Conservation (phyloP, 371 early-diverging fungal species). For the Rhizopus sp. region DNA sequence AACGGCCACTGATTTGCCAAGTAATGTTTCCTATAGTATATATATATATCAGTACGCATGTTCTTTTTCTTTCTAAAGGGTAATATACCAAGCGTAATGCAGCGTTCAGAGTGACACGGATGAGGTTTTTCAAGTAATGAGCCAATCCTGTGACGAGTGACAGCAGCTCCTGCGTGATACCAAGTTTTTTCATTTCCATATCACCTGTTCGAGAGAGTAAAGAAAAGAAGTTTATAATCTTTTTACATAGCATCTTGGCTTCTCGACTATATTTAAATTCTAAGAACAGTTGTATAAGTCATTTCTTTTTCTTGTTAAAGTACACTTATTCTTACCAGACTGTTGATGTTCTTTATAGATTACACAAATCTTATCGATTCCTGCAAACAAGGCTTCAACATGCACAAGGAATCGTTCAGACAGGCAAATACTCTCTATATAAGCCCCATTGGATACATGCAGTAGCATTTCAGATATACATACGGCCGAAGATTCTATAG, state of each 20-base stretch:
- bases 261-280: conserved; percentile 83
- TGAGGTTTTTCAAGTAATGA: conserved; percentile 88
- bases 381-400: conserved; percentile 89
- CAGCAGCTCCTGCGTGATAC: conserved; percentile 87
- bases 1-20: conserved; percentile 49
- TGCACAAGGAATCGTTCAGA: conserved; percentile 91
- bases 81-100: conserved; percentile 71
- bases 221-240: conserved; percentile 93
- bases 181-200: conserved; percentile 62
- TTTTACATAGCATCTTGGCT: conserved; percentile 68
- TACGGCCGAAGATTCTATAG: conserved; percentile 89
- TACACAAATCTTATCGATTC: conserved; percentile 69
- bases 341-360: conserved; percentile 37
- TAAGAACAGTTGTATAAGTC: conserved; percentile 15
- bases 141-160: conserved; percentile 91
- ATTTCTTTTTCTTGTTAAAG: neutral
- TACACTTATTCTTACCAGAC: conserved; percentile 23
- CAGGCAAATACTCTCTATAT: conserved; percentile 84
- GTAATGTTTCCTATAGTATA: conserved; percentile 31
- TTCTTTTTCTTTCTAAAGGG: neutral
- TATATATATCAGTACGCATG: neutral
- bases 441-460: conserved; percentile 90
- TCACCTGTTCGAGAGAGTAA: conserved; percentile 81
- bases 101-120: conserved; percentile 84
- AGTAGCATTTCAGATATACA: conserved; percentile 97